phyloP scores from a whole-genome alignment of 2,329 filamentous ascomycete genomes.

The Myriosclerotinia duriaeana region DNA sequence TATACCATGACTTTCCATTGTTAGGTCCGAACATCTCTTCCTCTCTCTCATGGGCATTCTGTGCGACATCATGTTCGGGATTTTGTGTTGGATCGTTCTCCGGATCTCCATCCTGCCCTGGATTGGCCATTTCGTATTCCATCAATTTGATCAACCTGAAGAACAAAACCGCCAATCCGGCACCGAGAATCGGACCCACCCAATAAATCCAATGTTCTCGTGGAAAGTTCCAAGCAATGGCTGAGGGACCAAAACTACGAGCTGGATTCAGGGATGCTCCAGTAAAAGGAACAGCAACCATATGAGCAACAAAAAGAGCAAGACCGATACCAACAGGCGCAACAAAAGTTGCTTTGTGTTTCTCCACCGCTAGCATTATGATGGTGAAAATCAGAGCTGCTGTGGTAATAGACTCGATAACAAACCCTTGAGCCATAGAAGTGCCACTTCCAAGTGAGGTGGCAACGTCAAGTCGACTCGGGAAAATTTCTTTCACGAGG shows the following conservation, averaged over 20 bases:
- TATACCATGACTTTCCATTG: slow-evolving; percentile 3
- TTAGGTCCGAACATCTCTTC: not conserved
- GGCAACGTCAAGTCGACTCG: slow-evolving; percentile 41
- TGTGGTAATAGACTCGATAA: slow-evolving; percentile 52
- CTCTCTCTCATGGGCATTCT: slow-evolving; percentile 31
- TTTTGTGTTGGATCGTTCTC: slow-evolving; percentile 47
- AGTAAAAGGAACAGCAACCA: slow-evolving; percentile 44
- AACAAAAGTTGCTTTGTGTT: slow-evolving; percentile 48
- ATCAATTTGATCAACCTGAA: slow-evolving; percentile 53
- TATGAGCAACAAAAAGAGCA: slow-evolving; percentile 47
- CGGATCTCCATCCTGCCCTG: slow-evolving; percentile 47
- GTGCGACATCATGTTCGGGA: slow-evolving; percentile 41
- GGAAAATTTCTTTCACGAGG: slow-evolving; percentile 44
- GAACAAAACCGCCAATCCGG: slow-evolving; percentile 50
- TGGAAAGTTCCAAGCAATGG: slow-evolving; percentile 46
- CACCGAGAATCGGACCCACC: slow-evolving; percentile 53
- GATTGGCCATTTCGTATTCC: slow-evolving; percentile 53
- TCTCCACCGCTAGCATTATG: slow-evolving; percentile 52
- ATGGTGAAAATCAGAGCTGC: slow-evolving; percentile 51
- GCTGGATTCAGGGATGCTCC: slow-evolving; percentile 52
- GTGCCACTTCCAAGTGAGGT: slow-evolving; percentile 46
- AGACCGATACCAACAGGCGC: slow-evolving; percentile 45
- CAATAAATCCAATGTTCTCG: slow-evolving; percentile 51
- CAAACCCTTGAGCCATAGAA: slow-evolving; percentile 47
- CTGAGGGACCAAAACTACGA: slow-evolving; percentile 50